Base-by-base conservation (phyloP, 257 asterid species). In the Mitragyna speciosa region DNA sequence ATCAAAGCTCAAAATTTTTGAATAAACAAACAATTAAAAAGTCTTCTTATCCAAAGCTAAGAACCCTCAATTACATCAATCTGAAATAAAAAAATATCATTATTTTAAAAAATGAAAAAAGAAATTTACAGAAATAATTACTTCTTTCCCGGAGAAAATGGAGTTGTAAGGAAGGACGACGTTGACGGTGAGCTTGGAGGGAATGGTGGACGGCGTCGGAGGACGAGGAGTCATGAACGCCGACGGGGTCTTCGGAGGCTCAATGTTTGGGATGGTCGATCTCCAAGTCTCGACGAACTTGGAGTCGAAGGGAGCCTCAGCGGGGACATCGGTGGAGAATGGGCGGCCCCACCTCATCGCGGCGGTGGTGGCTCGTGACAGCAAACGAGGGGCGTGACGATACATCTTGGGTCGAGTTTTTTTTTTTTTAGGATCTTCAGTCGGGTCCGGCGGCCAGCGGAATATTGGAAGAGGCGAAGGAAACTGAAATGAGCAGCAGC, bases 151-250 rank as follows among this genome's bases (percentile, higher is more conserved):
- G 69, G 90, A 72, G 67, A 87, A 87, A 41, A 86, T 61, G n/a
- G 98, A 87, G 24, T 86, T 85, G 69, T 93, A 92, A 28, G 97
- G 98, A 81, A 93, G 96, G 81, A 92, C 96, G 72, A 93, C 84
- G 83, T 93, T 93, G 88, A 93, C 88, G 19, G 97, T 93, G 87
- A 92, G 97, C 84, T 93, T 93, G 0, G 97, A 81, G 15, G 97
- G 97, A 59, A 93, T 89, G 15, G 93, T 83, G 61, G 91, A 79
- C 2, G 96, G 97, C 15, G 86, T 84, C 5, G 92, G 91, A 20
- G 93, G 96, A 30, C 97, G 95, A 36, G 94, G 86, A 0, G 70
- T 15, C 96, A 91, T 93, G 84, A 82, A 91, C 1, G 96, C 83
- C 52, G 89, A 83, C 6, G 93, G 92, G 43, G 93, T 91, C 79